phyloP scores from a whole-genome alignment of 495 filamentous ascomycete species.

The Corynascus novoguineensis region DNA sequence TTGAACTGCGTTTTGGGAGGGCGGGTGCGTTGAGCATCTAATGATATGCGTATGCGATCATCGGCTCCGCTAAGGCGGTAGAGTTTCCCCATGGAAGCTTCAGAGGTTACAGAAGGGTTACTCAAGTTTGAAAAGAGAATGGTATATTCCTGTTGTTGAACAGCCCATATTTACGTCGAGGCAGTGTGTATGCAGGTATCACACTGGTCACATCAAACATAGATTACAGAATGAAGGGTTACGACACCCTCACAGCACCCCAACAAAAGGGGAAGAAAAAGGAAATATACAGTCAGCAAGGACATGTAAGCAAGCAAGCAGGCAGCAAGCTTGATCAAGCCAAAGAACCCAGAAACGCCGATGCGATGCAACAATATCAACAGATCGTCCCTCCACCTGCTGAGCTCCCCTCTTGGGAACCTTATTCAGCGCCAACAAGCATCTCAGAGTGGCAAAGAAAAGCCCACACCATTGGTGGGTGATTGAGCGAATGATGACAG shows the following conservation, averaged over 20 bases:
- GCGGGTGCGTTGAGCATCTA: too few species aligned
- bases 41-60: too few species aligned
- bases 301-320: not conserved
- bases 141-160: too few species aligned
- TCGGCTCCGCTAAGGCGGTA: too few species aligned
- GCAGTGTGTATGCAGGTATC: not conserved
- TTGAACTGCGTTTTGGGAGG: not conserved
- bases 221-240: too few species aligned
- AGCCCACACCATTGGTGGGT: too few species aligned
- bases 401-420: not conserved
- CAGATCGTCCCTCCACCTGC: not conserved
- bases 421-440: not conserved
- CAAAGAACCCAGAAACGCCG: constrained; percentile 13
- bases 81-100: too few species aligned
- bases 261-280: not conserved
- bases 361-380: constrained; percentile 15
- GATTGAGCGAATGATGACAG: not conserved
- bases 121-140: too few species aligned
- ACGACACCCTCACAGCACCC: too few species aligned
- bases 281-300: not conserved
- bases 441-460: not conserved
- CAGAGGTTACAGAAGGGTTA: too few species aligned
- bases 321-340: not conserved
- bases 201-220: too few species aligned
- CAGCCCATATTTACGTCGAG: not conserved